Percentiles rank a stretch among this genome's conserved stretches.
Evolutionary conservation across 805 yeast species (phyloP).

Genomic region (Kuraishia piskuri): DNA sequence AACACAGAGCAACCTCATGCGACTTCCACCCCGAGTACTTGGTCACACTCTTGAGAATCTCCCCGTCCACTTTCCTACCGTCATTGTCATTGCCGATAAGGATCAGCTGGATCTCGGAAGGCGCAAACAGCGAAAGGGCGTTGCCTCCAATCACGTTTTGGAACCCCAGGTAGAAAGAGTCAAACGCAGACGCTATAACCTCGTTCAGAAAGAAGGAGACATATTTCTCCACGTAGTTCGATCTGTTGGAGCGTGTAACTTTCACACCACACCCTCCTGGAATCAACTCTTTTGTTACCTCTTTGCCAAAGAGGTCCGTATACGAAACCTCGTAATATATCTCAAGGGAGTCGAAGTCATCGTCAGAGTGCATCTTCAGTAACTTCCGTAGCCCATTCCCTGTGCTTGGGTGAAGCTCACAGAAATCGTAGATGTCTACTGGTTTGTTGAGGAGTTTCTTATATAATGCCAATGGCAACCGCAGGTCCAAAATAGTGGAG

Average conservation of each 20-base stretch:
- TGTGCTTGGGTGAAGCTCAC: conserved; percentile 60
- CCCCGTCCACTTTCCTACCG: conserved; percentile 48
- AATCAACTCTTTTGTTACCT: conserved; percentile 40
- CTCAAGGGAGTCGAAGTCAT: conserved; percentile 39
- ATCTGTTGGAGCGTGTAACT: conserved; percentile 55
- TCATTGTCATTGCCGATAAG: conserved; percentile 63
- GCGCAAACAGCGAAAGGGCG: conserved; percentile 69
- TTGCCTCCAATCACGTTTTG: conserved; percentile 69
- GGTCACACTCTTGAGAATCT: conserved; percentile 60
- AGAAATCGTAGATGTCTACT: conserved; percentile 54
- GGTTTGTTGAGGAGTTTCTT: conserved; percentile 58
- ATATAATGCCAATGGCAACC: conserved; percentile 69
- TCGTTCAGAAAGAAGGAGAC: conserved; percentile 51
- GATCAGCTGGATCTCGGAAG: conserved; percentile 73
- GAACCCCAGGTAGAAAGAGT: conserved; percentile 64
- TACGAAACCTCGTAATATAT: conserved; percentile 55
- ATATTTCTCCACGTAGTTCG: conserved; percentile 54
- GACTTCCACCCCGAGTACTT: conserved; percentile 60
- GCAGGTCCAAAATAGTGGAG: conserved; percentile 75
- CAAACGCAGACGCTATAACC: conserved; percentile 43
- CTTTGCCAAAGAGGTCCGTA: conserved; percentile 36
- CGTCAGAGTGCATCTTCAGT: conserved; percentile 29
- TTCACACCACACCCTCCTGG: conserved; percentile 43
- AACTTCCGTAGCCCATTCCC: conserved; percentile 42
- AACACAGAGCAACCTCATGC: conserved; percentile 26